A percentile compares a stretch with the other conserved stretches of the same genome.
phyloP scores from a whole-genome alignment of 345 rosid genomes.

The Combretum micranthum region DNA sequence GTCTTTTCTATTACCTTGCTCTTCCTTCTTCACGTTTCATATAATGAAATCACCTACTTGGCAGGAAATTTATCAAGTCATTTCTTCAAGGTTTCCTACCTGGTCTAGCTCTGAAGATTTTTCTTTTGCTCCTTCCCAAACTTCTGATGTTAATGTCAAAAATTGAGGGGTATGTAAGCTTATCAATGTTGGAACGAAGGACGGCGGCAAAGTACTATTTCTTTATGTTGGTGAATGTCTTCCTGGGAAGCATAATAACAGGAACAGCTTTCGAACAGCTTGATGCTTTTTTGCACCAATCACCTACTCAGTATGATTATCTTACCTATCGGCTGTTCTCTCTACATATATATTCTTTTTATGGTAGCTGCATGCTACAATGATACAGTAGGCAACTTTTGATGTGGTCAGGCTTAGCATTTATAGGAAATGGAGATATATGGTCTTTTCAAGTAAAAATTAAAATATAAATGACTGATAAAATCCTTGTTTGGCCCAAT shows the following conservation, averaged over 20 bases:
- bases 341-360: no score
- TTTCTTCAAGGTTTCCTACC: conserved; percentile 98
- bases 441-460: no score
- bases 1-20: no score
- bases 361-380: no score
- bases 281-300: conserved; percentile 75
- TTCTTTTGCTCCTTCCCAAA: conserved; percentile 64
- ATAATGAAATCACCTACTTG: no score
- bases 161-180: conserved; percentile 81
- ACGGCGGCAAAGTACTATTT: conserved; percentile 87
- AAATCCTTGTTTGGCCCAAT: no score
- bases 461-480: no score
- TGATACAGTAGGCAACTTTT: neutral
- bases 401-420: no score
- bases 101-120: conserved; percentile 85
- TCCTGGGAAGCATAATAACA: conserved; percentile 86
- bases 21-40: no score
- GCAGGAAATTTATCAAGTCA: conserved; percentile 88
- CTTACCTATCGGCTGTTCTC: conserved; percentile 2
- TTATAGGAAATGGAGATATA: no score
- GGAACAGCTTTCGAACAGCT: conserved; percentile 96
- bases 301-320: conserved; percentile 74
- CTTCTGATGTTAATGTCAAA: conserved; percentile 87
- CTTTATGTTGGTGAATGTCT: conserved; percentile 95
- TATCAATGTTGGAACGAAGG: conserved; percentile 72